Base-by-base conservation (phyloP, 768 basidiomycete species). In the Lactarius sp. region DNA sequence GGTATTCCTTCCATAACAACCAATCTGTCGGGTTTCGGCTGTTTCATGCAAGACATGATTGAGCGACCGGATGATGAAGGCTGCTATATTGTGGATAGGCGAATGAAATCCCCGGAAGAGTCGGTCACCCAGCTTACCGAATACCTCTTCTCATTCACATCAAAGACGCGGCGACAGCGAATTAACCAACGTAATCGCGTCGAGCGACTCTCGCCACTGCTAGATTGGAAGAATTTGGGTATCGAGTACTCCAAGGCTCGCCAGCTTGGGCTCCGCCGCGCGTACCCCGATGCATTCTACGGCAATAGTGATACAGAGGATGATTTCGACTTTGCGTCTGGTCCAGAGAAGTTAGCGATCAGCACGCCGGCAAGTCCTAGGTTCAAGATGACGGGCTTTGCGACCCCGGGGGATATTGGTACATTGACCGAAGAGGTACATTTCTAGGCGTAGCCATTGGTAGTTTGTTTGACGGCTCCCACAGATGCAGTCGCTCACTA, bases 141-240 rank as follows among this genome's bases (percentile, higher is more conserved):
- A 49, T 75, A 82, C 69, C 87, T 95, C 85, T 86, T 86, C 75
- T 71, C 75, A 6, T 95, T 96, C 77, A 81, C 81, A 60, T 79
- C 77, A 68, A 94, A 93, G 80, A 88, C 94, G 4, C 82, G 97
- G n/a, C 83, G 97, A 50, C 97, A 98, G 75, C 84, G 97, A 54
- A 98, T 98, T 75, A 98, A 99, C 76, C 97, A 98, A 77, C 89
- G 97, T 37, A 99, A 98, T 78, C 86, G 97, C 49, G 96, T 98
- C 59, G 97, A 99, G 73, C 85, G 97, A 33, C 80, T 99, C 18
- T 88, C 86, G 55, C 96, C 96, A 16, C 75, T 99, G 61, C 79
- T 99, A 64, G 97, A 99, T 74, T 98, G 97, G 97, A 99, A 99
- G 79, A 93, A 93, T 71, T 79, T 99, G 36, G 97, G 97, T 2